phyloP scores from a whole-genome alignment of 1,139 yeast genomes.

The Suhomyces coccinellae region DNA sequence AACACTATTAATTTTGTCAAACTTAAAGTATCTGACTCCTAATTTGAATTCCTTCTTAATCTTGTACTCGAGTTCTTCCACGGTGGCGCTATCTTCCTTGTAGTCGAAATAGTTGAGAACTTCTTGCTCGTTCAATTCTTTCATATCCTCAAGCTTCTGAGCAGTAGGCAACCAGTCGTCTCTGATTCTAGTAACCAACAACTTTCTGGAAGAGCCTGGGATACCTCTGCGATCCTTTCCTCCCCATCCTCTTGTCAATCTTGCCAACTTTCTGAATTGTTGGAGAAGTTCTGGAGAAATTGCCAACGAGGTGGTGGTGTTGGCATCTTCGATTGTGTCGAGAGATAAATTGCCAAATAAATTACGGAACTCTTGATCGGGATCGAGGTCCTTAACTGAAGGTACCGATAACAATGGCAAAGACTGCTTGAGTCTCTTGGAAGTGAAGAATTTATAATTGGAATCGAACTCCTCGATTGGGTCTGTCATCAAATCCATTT shows the following conservation, averaged over 20 bases:
- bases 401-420: constrained; percentile 43
- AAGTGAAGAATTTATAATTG: constrained; percentile 48
- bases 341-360: constrained; percentile 73
- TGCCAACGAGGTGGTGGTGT: constrained; percentile 57
- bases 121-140: constrained; percentile 46
- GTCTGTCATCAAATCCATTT: constrained; percentile 33
- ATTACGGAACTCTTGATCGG: constrained; percentile 73
- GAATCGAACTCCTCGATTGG: constrained; percentile 40
- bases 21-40: constrained; percentile 58
- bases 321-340: constrained; percentile 73
- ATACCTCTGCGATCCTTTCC: constrained; percentile 72
- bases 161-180: constrained; percentile 82
- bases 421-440: constrained; percentile 38
- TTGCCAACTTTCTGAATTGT: constrained; percentile 61
- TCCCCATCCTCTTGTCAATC: constrained; percentile 76
- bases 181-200: constrained; percentile 68
- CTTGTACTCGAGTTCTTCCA: constrained; percentile 35
- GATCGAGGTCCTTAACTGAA: constrained; percentile 62
- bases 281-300: constrained; percentile 65
- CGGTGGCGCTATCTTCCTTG: constrained; percentile 39
- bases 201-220: constrained; percentile 71
- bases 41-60: constrained; percentile 43
- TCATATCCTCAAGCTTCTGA: constrained; percentile 64
- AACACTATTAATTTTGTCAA: constrained; percentile 40
- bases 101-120: constrained; percentile 40